Evolutionary conservation across 225 moss, liverwort and hornwort genomes (phyloP), one percentile per base, ranked within the genome.

Genomic region (Neckera pumila): DNA sequence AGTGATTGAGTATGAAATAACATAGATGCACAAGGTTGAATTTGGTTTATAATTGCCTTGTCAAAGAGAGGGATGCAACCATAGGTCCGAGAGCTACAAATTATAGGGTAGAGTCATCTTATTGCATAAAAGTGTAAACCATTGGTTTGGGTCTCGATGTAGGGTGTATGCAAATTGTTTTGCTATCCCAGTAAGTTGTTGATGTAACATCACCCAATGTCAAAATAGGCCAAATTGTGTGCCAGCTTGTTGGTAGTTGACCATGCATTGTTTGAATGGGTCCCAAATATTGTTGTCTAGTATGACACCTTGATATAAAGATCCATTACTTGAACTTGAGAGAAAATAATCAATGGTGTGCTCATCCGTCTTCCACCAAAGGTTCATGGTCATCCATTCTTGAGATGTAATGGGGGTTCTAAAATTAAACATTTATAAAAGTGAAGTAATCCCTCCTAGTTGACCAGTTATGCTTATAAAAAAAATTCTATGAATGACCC

Each of bases 61-160:
- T 47, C 6, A 28, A 31, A 47, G 17, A 47, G 0, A 2, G 18
- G 0, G 15, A 47, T 30, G 19, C 30, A 74, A 30, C 18, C 0
- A 19, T 19, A 19, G 6, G 12, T 2, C 2, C 0, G 0, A 74
- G 2, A 45, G 18, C 10, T 3, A 47, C 25, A 47, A 30, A 74
- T 74, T 47, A 0, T 2, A 1, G 0, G 0, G 3, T 30, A 11
- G 2, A 11, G 2, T 74, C 30, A 74, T 47, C 1, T 0, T 0
- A 0, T 17, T 74, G 11, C 4, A 45, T 18, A 30, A 43, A 47
- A 2, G 2, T 12, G 7, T 75, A n/a, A n/a, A 75, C 4, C 31
- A 11, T 17, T 74, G 31, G 31, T 33, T 20, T 4, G 9, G 3
- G 2, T 17, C 3, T 17, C 0, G 0, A 47, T 18, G 6, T 30